Conservation (phyloP, 345 rosid genomes). For the Salix dunnii region DNA sequence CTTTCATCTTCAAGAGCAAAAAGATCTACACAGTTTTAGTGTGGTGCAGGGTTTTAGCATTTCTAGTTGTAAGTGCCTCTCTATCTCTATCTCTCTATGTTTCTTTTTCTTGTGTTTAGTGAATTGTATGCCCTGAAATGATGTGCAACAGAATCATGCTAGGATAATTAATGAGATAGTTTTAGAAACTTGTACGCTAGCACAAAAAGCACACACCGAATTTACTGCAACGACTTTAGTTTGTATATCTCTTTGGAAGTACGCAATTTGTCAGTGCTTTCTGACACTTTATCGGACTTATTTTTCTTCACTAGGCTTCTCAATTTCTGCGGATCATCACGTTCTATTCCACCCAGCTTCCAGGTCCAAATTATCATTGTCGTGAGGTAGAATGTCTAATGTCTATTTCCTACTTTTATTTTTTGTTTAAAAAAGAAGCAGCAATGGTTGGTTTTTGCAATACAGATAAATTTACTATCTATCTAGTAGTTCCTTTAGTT, state of each 20-base stretch:
- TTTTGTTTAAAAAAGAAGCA: background rate
- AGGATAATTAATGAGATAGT: background rate
- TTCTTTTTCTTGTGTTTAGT: background rate
- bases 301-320: slow-evolving; percentile 53
- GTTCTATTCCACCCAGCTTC: slow-evolving; percentile 95
- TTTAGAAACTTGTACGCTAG: background rate
- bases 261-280: background rate
- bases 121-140: background rate
- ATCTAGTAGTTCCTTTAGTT: background rate
- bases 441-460: background rate
- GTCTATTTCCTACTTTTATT: background rate
- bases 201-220: background rate
- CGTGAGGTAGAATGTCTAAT: slow-evolving; percentile 59
- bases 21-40: slow-evolving; percentile 89
- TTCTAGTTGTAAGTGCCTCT: slow-evolving; percentile 75
- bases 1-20: slow-evolving; percentile 89
- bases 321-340: slow-evolving; percentile 84
- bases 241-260: background rate
- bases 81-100: background rate
- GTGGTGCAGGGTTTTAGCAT: slow-evolving; percentile 98
- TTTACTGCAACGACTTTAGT: background rate
- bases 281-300: slow-evolving; percentile 10
- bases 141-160: background rate
- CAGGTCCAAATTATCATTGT: slow-evolving; percentile 97
- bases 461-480: background rate